Conservation (phyloP, 129 eudicot species). For the Flaveria trinervia region DNA sequence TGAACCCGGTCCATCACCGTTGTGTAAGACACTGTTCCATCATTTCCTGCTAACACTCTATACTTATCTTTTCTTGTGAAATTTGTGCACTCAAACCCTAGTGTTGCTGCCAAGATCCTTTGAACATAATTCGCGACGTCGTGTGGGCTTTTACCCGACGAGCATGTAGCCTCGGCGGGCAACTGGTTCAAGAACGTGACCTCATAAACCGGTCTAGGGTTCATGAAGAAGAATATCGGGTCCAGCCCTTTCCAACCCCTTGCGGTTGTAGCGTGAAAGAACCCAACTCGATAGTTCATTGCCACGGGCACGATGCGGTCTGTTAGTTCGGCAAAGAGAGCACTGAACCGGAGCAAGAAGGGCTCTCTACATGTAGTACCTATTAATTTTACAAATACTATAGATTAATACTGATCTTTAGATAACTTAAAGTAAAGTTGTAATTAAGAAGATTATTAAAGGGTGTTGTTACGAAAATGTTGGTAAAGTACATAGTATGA, state of each 20-base stretch:
- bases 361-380: conserved; percentile 44
- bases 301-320: conserved; percentile 47
- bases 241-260: conserved; percentile 91
- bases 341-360: conserved; percentile 40
- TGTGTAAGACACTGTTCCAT: conserved; percentile 70
- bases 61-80: conserved; percentile 94
- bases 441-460: neutral
- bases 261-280: conserved; percentile 67
- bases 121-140: conserved; percentile 96
- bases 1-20: conserved; percentile 39
- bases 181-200: conserved; percentile 46
- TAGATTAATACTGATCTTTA: neutral
- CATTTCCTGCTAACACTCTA: conserved; percentile 87
- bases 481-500: too few species aligned
- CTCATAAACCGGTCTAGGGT: conserved; percentile 42
- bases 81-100: conserved; percentile 93
- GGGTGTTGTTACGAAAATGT: too few species aligned
- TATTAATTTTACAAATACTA: neutral
- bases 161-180: conserved; percentile 87
- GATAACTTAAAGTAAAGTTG: neutral
- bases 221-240: conserved; percentile 71
- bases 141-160: conserved; percentile 86
- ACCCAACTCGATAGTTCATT: conserved; percentile 41
- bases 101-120: conserved; percentile 76
- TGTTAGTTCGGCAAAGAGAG: conserved; percentile 41